Conservation (phyloP, 2,329 filamentous ascomycete species). For the Dactylellina cionopaga region DNA sequence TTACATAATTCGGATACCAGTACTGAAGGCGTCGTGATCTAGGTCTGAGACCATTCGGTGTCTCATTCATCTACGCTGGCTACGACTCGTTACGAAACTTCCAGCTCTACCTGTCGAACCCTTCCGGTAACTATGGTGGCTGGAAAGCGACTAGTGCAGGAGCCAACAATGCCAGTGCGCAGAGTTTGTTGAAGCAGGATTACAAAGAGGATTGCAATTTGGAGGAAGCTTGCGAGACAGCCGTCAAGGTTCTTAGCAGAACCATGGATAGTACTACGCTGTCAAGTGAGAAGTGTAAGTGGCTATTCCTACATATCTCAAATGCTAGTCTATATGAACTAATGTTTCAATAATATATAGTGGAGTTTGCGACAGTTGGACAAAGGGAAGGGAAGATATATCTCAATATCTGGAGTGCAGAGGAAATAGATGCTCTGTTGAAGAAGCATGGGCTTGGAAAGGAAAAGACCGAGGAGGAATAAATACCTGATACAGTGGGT, state of each 20-base stretch:
- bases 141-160: constrained; percentile 99
- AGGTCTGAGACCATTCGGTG: constrained; percentile 92
- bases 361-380: constrained; percentile 98
- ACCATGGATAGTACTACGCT: constrained; percentile 99
- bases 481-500: constrained; percentile 13
- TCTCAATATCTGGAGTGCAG: constrained; percentile 94
- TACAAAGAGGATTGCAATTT: constrained; percentile 98
- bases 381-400: constrained; percentile 97
- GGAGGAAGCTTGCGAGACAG: constrained; percentile 95
- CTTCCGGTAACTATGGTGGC: constrained; percentile 96
- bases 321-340: constrained; percentile 6
- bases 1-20: background rate
- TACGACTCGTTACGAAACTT: constrained; percentile 97
- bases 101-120: constrained; percentile 99
- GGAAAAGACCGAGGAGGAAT: constrained; percentile 74
- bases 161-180: constrained; percentile 96
- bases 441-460: constrained; percentile 97
- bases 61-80: constrained; percentile 99
- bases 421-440: constrained; percentile 92
- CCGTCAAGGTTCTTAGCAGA: constrained; percentile 99
- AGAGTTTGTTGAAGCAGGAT: constrained; percentile 97
- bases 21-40: background rate
- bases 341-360: constrained; percentile 66
- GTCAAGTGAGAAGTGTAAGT: constrained; percentile 97
- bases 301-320: background rate